Evolutionary conservation across 352 stramenopile species (phyloP).

Genomic region (Aphanomyces astaci): DNA sequence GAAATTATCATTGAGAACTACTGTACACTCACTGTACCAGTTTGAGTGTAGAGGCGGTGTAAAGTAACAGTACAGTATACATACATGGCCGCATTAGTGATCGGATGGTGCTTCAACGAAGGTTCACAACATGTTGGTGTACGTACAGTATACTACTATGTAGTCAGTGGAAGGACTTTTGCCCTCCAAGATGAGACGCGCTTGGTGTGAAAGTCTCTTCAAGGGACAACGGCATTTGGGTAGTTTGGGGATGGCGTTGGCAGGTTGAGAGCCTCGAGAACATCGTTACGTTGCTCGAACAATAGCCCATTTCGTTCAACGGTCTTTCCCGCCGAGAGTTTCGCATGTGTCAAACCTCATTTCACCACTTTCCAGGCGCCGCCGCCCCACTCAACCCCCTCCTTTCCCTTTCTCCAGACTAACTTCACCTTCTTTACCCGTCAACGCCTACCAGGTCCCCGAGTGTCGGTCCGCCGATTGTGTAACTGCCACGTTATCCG

Average conservation of each 20-base stretch:
- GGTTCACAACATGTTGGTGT: too few species aligned
- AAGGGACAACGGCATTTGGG: not conserved
- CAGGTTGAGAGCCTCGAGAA: not conserved
- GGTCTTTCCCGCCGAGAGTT: not conserved
- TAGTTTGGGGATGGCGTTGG: not conserved
- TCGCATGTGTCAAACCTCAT: not conserved
- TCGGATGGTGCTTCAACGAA: too few species aligned
- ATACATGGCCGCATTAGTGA: too few species aligned
- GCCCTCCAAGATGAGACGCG: too few species aligned
- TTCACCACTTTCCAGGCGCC: not conserved
- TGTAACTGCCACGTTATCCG: constrained; percentile 2
- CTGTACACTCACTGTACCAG: too few species aligned
- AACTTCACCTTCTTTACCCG: not conserved
- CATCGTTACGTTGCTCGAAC: not conserved
- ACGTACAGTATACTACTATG: too few species aligned
- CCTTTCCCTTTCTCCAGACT: not conserved
- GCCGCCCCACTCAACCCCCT: not conserved
- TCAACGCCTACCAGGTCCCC: not conserved
- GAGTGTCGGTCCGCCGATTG: not conserved
- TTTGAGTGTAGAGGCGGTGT: too few species aligned
- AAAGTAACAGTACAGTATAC: too few species aligned
- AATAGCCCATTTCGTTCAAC: not conserved
- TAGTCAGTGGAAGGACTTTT: too few species aligned
- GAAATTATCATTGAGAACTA: too few species aligned
- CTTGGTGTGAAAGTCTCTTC: too few species aligned